Base-by-base conservation (phyloP, 768 basidiomycete species). In the Kwoniella mangroviensis region DNA sequence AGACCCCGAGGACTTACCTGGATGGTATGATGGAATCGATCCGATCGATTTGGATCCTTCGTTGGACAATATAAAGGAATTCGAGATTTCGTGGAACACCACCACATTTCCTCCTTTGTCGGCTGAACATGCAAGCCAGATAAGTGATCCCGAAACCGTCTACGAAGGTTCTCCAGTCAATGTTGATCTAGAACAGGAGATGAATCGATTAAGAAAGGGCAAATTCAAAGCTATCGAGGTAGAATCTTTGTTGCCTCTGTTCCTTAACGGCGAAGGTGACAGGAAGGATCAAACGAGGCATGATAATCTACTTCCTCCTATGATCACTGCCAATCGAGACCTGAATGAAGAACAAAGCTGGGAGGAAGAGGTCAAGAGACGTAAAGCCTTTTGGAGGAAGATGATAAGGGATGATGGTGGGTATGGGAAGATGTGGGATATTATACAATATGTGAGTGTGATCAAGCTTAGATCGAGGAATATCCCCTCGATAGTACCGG, bases 1-100 rank as follows among this genome's bases (percentile, higher is more conserved):
- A 58, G 63, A 51, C 26, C 21, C 28, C 4, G 34, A 51, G 10
- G 51, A 64, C 17, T 40, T 65, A 51, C 45, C 7, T n/a, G 17
- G 19, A n/a, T 53, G 67, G 22, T 42, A 41, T 34, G 28, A 1
- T n/a, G 64, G 42, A 9, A 45, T 5, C 4, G 26, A 19, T 7
- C 15, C 22, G 6, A 34, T 63, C 13, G 76, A 77, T 26, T 70
- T 75, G 5, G 76, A 77, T 0, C 69, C 73, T 5, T 13, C 49
- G 2, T 28, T 75, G 40, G 74, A 77, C 42, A 55, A 71, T 4
- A 61, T 77, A 15, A 52, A 56, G 40, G 76, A 73, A 15, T 77
- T 77, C 40, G 69, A 73, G 22, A 12, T 26, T 0, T 5, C 26
- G 5, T 77, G 76, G 76, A 49, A 51, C 24, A 45, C 28, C 24